phyloP scores from a whole-genome alignment of 2,329 filamentous ascomycete genomes.

The Pestalotiopsis sp. region DNA sequence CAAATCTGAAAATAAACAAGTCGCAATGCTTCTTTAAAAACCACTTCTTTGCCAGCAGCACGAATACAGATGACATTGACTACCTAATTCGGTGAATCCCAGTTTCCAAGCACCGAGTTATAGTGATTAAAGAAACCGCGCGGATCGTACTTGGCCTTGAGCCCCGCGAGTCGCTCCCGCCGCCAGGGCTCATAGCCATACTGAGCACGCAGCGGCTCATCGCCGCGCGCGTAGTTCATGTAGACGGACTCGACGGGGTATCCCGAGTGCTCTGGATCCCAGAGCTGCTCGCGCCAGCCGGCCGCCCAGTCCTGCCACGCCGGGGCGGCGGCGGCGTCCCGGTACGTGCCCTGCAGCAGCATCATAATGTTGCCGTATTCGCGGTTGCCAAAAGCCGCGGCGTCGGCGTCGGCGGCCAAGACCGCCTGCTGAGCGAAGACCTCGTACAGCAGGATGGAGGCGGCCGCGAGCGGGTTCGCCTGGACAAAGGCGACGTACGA shows the following conservation, averaged over 20 bases:
- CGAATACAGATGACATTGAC: background rate
- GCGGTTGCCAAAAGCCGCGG: constrained; percentile 2
- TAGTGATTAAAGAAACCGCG: constrained; percentile 6
- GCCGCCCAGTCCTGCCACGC: background rate
- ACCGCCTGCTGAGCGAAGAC: background rate
- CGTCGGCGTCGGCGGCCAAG: background rate
- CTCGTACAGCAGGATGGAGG: constrained; percentile 2
- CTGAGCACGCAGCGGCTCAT: constrained; percentile 1
- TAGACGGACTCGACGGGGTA: background rate
- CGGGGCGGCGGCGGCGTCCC: background rate
- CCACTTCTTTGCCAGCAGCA: background rate
- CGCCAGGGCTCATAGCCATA: constrained; percentile 5
- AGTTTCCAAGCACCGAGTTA: constrained; percentile 2
- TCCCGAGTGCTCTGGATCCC: background rate
- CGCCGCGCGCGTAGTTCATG: constrained; percentile 1
- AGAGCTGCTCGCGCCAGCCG: background rate
- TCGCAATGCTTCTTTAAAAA: background rate
- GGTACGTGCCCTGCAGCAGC: background rate
- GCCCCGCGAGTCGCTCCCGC: background rate
- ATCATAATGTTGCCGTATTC: background rate
- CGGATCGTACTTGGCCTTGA: constrained; percentile 8
- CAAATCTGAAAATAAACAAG: background rate
- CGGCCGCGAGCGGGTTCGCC: background rate
- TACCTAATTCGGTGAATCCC: background rate
- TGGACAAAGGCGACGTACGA: background rate